These are phyloP conservation scores for Candida peoriensis DNA, from an alignment of 805 yeast species.

Conservation along the genomic window DNA sequence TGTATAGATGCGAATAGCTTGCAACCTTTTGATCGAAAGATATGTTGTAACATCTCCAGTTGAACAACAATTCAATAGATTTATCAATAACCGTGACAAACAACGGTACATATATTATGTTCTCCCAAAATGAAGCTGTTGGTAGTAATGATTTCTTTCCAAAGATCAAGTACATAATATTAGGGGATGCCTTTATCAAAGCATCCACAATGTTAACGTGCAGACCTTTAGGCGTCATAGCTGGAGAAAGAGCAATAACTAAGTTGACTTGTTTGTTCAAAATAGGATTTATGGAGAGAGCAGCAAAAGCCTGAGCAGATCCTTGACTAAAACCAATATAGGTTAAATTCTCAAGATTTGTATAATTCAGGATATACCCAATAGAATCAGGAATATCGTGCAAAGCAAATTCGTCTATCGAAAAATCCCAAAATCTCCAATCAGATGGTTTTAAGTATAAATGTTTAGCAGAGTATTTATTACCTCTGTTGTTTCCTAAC, in stretches of 20 bases:
- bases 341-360: slow-evolving; percentile 50
- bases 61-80: slow-evolving; percentile 62
- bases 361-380: slow-evolving; percentile 57
- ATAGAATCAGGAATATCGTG: slow-evolving; percentile 87
- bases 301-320: slow-evolving; percentile 88
- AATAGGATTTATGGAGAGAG: slow-evolving; percentile 62
- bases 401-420: slow-evolving; percentile 87
- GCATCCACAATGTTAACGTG: slow-evolving; percentile 72
- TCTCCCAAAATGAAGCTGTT: slow-evolving; percentile 72
- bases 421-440: slow-evolving; percentile 75
- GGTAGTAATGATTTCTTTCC: slow-evolving; percentile 74
- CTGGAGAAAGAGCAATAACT: slow-evolving; percentile 87
- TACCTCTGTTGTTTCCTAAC: slow-evolving; percentile 91
- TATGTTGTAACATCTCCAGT: slow-evolving; percentile 77
- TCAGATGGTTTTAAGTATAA: slow-evolving; percentile 35
- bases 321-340: slow-evolving; percentile 94
- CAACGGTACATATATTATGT: slow-evolving; percentile 70
- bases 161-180: slow-evolving; percentile 64
- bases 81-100: slow-evolving; percentile 68
- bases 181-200: slow-evolving; percentile 64
- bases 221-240: slow-evolving; percentile 86
- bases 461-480: slow-evolving; percentile 87
- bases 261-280: slow-evolving; percentile 50
- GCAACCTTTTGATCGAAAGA: slow-evolving; percentile 65
- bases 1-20: slow-evolving; percentile 83